Evolutionary conservation across 1,284 basidiomycete genomes (phyloP).

Genomic region (Wallemia ichthyophaga): DNA sequence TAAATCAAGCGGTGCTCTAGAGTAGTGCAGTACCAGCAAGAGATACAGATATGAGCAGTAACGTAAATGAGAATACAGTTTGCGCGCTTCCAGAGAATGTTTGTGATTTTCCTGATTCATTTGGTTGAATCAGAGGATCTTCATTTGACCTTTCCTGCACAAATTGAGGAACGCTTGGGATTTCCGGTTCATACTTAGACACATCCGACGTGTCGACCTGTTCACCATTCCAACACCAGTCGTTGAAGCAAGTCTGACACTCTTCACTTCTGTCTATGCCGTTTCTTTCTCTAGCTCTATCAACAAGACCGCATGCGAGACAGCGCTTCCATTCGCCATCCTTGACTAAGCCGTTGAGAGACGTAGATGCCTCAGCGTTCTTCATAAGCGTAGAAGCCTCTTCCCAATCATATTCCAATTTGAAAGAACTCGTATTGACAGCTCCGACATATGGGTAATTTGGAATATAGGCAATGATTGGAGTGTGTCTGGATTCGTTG

Average conservation of each 20-base stretch:
- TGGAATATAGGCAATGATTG: conserved; percentile 19
- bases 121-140: not conserved
- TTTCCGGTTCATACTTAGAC: not conserved
- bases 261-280: conserved; percentile 10
- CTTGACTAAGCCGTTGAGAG: conserved; percentile 14
- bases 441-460: conserved; percentile 19
- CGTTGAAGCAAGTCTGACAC: conserved; percentile 15
- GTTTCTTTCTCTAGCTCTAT: conserved; percentile 14
- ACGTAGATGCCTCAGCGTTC: conserved; percentile 12
- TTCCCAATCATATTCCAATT: conserved; percentile 16
- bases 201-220: not conserved
- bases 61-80: no score
- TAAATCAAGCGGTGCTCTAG: no score
- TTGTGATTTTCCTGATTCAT: not conserved
- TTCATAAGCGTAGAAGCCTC: conserved; percentile 12
- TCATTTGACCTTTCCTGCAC: not conserved
- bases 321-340: conserved; percentile 14
- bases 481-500: conserved; percentile 7
- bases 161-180: not conserved
- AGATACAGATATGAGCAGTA: no score
- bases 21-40: no score
- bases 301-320: conserved; percentile 18
- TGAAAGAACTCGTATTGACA: conserved; percentile 16
- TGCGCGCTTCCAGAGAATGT: no score
- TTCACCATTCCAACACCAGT: conserved; percentile 12